These are phyloP conservation scores for Hortaea werneckii DNA, from an alignment of 2,329 filamentous ascomycete genomes.

Conservation along the genomic window DNA sequence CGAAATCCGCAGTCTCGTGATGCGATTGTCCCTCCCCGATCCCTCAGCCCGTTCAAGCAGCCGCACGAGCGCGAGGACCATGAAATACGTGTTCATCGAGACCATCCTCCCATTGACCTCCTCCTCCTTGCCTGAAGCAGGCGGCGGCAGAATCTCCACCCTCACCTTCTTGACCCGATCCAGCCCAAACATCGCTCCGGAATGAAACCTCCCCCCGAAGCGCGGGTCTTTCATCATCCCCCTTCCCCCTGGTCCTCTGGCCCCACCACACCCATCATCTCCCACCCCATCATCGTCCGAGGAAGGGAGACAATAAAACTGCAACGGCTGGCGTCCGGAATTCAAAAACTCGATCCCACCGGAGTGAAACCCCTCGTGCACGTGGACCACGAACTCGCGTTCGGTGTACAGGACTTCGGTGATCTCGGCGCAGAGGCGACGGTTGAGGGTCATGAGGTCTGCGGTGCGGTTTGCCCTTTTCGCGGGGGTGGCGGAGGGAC, in stretches of 20 bases:
- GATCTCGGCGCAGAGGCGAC: slow-evolving; percentile 13
- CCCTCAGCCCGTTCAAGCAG: slow-evolving; percentile 13
- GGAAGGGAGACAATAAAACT: slow-evolving; percentile 4
- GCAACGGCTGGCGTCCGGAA: slow-evolving; percentile 21
- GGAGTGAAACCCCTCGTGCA: slow-evolving; percentile 16
- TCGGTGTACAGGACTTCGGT: slow-evolving; percentile 18
- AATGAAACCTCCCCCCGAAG: slow-evolving; percentile 16
- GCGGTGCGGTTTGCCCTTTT: slow-evolving; percentile 10
- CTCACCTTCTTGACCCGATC: slow-evolving; percentile 19
- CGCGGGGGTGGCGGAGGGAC: too few relatives aligned
- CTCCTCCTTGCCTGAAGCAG: too few relatives aligned
- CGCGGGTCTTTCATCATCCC: slow-evolving; percentile 12
- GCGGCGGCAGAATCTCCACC: slow-evolving; percentile 10
- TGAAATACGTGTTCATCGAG: slow-evolving; percentile 22
- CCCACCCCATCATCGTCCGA: too few relatives aligned
- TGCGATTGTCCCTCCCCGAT: slow-evolving; percentile 9
- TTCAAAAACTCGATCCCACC: slow-evolving; percentile 24
- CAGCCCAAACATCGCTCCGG: slow-evolving; percentile 18
- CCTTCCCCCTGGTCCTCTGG: not conserved
- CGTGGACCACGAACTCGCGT: slow-evolving; percentile 20
- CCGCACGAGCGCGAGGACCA: slow-evolving; percentile 15
- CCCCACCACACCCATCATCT: too few relatives aligned
- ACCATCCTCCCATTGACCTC: slow-evolving; percentile 6
- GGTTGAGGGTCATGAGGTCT: slow-evolving; percentile 18
- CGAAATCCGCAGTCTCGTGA: slow-evolving; percentile 14